Percentiles rank a stretch among this genome's conserved stretches.
Conservation (phyloP, 768 basidiomycete genomes). For the Termitomyces sp. region DNA sequence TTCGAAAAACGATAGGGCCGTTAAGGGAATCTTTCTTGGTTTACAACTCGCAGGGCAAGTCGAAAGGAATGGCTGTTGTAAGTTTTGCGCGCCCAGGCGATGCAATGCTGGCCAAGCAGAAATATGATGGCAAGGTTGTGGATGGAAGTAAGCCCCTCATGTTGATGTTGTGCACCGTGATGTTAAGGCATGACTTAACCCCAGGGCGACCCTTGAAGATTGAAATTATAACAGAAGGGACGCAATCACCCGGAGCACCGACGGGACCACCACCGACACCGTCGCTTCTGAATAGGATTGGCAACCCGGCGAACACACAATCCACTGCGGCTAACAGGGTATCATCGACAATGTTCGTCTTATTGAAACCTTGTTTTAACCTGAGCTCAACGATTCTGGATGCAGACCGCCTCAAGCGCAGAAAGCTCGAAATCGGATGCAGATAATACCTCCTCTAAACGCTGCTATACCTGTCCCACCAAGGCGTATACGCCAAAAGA, state of each 20-base stretch:
- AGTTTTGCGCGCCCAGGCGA: constrained; percentile 62
- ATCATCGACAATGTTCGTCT: constrained; percentile 19
- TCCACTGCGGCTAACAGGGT: constrained; percentile 12
- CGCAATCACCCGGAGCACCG: constrained; percentile 15
- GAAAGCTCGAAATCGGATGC: constrained; percentile 2
- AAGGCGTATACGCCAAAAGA: constrained; percentile 53
- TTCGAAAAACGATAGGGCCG: constrained; percentile 75
- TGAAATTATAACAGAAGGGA: constrained; percentile 56
- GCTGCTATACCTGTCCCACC: constrained; percentile 30
- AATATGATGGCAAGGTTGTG: constrained; percentile 76
- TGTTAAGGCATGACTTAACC: neutral
- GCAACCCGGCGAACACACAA: constrained; percentile 4
- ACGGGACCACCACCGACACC: constrained; percentile 22
- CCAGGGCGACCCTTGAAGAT: constrained; percentile 68
- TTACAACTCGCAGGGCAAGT: constrained; percentile 71
- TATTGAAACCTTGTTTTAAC: neutral
- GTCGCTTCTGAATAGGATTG: constrained; percentile 31
- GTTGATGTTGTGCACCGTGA: constrained; percentile 1
- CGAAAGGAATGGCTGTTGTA: constrained; percentile 81
- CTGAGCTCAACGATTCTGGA: neutral
- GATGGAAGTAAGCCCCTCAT: constrained; percentile 51
- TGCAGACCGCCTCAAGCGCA: constrained; percentile 13
- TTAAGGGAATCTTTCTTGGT: constrained; percentile 69
- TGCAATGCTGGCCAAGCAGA: constrained; percentile 59
- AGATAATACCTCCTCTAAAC: constrained; percentile 21